These are phyloP conservation scores for Incumbomyces delicatus DNA, from an alignment of 2,329 filamentous ascomycete species.

Conservation along the genomic window DNA sequence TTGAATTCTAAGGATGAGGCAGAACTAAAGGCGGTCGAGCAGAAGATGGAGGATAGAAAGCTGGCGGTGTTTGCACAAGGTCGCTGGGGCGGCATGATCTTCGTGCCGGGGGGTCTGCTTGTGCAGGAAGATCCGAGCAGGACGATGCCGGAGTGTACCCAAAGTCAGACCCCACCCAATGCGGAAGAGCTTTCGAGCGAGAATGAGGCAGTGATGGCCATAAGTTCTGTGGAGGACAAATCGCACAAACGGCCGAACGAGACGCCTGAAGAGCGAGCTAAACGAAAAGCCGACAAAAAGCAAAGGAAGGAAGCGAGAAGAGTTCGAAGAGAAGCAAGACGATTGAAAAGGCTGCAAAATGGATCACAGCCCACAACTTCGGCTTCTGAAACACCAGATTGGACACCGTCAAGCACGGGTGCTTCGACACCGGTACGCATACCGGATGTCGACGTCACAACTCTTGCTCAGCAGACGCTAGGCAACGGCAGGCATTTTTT, in stretches of 20 bases:
- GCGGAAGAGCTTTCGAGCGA: conserved; percentile 42
- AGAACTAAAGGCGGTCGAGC: conserved; percentile 61
- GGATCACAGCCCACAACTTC: background rate
- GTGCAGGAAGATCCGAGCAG: conserved; percentile 45
- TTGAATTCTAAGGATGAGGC: conserved; percentile 78
- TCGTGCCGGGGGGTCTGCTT: conserved; percentile 73
- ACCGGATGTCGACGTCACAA: background rate
- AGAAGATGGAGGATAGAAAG: conserved; percentile 58
- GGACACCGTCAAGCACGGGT: background rate
- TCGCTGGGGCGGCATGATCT: conserved; percentile 72
- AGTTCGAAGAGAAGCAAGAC: conserved; percentile 22
- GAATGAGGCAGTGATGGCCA: conserved; percentile 20
- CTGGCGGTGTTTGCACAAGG: conserved; percentile 63
- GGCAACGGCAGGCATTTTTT: conserved; percentile 59
- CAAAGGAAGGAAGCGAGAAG: conserved; percentile 24
- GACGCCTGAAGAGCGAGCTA: conserved; percentile 13
- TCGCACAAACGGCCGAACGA: conserved; percentile 7
- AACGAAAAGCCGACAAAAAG: conserved; percentile 22
- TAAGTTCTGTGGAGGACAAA: conserved; percentile 22
- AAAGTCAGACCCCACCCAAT: conserved; percentile 29
- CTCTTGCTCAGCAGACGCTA: conserved; percentile 21
- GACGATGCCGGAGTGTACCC: conserved; percentile 21
- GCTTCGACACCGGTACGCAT: conserved; percentile 1
- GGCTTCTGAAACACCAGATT: background rate
- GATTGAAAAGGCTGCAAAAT: conserved; percentile 15